Base-by-base conservation (phyloP, 1,139 yeast genomes). In the Torulaspora pretoriensis region DNA sequence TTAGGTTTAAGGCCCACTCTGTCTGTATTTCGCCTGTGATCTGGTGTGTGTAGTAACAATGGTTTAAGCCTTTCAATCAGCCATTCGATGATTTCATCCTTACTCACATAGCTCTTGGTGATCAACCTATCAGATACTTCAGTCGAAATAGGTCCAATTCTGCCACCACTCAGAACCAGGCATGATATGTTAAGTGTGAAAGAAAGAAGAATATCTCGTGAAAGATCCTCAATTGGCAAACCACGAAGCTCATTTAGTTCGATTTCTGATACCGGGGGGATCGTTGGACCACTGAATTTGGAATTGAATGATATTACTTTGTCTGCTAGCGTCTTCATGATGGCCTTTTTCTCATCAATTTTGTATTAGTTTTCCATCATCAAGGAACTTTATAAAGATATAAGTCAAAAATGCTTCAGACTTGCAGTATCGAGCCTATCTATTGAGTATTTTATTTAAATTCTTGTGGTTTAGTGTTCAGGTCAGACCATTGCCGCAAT, bases 401-500 rank as follows among this genome's bases (percentile, higher is more conserved):
- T 29, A n/a, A 16, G 14, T 22, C 10, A 29, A 22, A 8, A 29
- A 16, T 8, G 29, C 19, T 29, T 29, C n/a, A 29, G 12, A 13
- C 8, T 3, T 19, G 4, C 22, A 19, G 7, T 19, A 9, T n/a
- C 13, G 29, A 27, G 29, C 17, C 10, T 13, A n/a, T 36, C 7
- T 17, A 2, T 13, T 10, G 22, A 19, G 7, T 19, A 4, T 4
- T 19, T 5, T 19, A 19, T 19, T 19, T 19, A 19, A 2, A 2
- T 4, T 19, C 7, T 19, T 19, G 22, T 5, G 7, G 22, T 19
- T 19, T 19, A 4, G 4, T 19, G 7, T 19, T 19, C 22, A 19
- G 5, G 24, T 48, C 45, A 64, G 8, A 62, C 65, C 24, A 65
- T 47, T 24, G 55, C 51, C 3, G 64, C 56, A 13, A 69, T 57